phyloP scores from a whole-genome alignment of 2,329 filamentous ascomycete species.

The Didymella lethalis region DNA sequence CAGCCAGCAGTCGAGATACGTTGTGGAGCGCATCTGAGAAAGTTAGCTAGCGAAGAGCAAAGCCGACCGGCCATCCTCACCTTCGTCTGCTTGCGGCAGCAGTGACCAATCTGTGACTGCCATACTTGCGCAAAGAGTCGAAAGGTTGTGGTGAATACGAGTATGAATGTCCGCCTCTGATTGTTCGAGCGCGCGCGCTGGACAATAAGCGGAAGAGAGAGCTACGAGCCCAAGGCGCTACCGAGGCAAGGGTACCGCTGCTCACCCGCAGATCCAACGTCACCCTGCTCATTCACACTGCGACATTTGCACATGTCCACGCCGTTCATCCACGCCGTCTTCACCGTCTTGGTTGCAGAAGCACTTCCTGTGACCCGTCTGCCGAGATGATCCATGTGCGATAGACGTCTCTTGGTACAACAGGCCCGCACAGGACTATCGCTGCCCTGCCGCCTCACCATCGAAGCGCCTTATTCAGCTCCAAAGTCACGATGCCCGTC shows the following conservation, averaged over 20 bases:
- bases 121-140: constrained; percentile 50
- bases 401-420: not conserved
- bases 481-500: constrained; percentile 41
- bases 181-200: not conserved
- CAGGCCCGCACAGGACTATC: not conserved
- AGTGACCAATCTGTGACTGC: constrained; percentile 64
- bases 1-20: constrained; percentile 76
- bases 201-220: not conserved
- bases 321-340: not conserved
- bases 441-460: not conserved
- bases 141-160: not conserved
- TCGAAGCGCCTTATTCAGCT: not conserved
- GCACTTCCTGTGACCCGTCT: not conserved
- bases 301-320: constrained; percentile 1
- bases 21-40: constrained; percentile 80
- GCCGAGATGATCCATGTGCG: not conserved
- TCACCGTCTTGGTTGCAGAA: not conserved
- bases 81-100: constrained; percentile 76
- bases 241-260: constrained; percentile 14
- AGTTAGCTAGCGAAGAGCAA: constrained; percentile 3
- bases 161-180: not conserved
- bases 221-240: constrained; percentile 10
- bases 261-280: constrained; percentile 19
- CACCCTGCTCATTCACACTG: constrained; percentile 14
- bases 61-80: constrained; percentile 29